Percentiles rank a stretch among this genome's conserved stretches.
These are phyloP conservation scores for Funneliformis geosporum DNA, from an alignment of 192 early-diverging fungal species.

Conservation along the genomic window DNA sequence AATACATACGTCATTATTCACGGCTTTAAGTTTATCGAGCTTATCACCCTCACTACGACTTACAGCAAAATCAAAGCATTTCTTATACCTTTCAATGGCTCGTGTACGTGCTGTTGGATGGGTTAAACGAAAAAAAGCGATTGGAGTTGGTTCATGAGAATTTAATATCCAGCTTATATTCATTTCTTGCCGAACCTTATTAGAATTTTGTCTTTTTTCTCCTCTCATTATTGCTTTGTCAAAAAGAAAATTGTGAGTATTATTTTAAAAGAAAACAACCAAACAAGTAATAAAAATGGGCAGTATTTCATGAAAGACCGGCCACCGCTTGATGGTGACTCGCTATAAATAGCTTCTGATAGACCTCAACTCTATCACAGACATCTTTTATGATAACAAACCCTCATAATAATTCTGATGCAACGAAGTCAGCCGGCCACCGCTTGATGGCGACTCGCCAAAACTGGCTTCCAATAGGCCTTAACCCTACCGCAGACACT, in stretches of 20 bases:
- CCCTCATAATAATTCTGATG: background rate
- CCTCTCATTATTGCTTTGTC: slow-evolving; percentile 18
- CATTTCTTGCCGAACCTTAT: background rate
- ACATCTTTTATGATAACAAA: slow-evolving; percentile 12
- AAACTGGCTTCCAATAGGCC: slow-evolving; percentile 30
- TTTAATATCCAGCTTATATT: slow-evolving; percentile 24
- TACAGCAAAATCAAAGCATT: slow-evolving; percentile 20
- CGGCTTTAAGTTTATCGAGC: slow-evolving; percentile 7
- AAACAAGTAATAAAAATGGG: slow-evolving; percentile 30
- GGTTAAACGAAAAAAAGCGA: slow-evolving; percentile 29
- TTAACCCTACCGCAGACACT: slow-evolving; percentile 31
- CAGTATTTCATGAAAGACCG: slow-evolving; percentile 6
- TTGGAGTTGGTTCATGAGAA: slow-evolving; percentile 26
- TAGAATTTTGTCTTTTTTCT: slow-evolving; percentile 27
- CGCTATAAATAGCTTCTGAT: slow-evolving; percentile 33
- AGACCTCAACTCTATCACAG: slow-evolving; percentile 30
- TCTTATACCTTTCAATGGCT: slow-evolving; percentile 19
- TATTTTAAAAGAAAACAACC: background rate
- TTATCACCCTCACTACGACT: slow-evolving; percentile 14
- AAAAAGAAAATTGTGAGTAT: slow-evolving; percentile 15
- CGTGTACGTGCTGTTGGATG: slow-evolving; percentile 23
- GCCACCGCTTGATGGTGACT: slow-evolving; percentile 34
- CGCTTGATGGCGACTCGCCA: slow-evolving; percentile 32
- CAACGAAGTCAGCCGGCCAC: background rate
- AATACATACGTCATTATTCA: slow-evolving; percentile 35